Evolutionary conservation across 129 eudicot species (phyloP), one percentile per base, ranked within the genome.

Genomic region (Artemisia tridentata): DNA sequence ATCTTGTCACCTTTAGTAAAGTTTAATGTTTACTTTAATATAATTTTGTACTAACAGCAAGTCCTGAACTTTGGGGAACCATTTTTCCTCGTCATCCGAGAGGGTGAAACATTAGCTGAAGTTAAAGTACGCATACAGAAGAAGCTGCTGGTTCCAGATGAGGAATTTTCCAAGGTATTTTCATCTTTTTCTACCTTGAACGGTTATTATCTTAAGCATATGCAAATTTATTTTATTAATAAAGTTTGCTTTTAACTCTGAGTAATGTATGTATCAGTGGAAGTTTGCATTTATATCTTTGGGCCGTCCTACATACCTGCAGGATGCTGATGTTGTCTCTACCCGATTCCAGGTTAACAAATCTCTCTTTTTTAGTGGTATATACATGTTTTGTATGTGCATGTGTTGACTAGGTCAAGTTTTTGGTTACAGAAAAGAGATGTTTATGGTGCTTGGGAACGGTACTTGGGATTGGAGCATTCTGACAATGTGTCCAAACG

Each of bases 381-480:
- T 18, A 19, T 21, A 47, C 13, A 59, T 73, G 8, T 60, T 50
- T 43, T 15, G 13, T 53, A 21, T 65, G 57, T 67, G 50, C 47
- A 67, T 67, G 69, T 47, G 11, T 65, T 65, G 38, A 56, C 46
- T 58, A n/a, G 8, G 16, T 60, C 54, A 27, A 6, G 57, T 11
- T 43, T 45, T 80, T 80, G 68, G 65, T 75, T 52, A 46, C 80
- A 92, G 98, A 86, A 81, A 71, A 84, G 88, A 77, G 91, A 90
- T 78, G 90, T 80, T 17, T 83, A 85, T 81, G 90, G 88, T 78
- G 91, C 96, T 66, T 92, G 98, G 96, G 95, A 86, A 81, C 96
- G 84, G 68, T 88, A 92, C 75, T 89, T 92, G 71, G 98, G 98
- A 50, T 65, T 92, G 76, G 98, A 92, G 82, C 98, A 92, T 68